Percentiles rank a stretch among this genome's conserved stretches.
Conservation (phyloP, 371 early-diverging fungal species). For the Parasitella parasitica region DNA sequence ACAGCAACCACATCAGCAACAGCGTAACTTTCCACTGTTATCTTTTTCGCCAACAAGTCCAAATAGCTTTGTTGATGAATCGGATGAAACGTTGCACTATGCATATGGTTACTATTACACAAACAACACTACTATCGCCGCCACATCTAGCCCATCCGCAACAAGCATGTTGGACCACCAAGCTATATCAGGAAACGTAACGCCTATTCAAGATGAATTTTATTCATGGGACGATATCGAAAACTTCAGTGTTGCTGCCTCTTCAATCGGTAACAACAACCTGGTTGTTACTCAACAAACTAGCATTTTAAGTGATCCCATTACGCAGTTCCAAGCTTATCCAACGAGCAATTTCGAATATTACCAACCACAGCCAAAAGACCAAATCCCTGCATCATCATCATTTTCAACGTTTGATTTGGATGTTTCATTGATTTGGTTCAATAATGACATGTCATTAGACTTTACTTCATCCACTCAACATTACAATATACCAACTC, state of each 20-base stretch:
- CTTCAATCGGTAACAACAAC: constrained; percentile 17
- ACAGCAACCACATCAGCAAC: not conserved
- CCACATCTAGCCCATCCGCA: constrained; percentile 12
- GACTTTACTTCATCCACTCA: constrained; percentile 1
- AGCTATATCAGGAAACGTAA: constrained; percentile 15
- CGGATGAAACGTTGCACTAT: constrained; percentile 25
- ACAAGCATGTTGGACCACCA: constrained; percentile 18
- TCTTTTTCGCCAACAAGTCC: constrained; percentile 13
- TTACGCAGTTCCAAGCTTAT: not conserved
- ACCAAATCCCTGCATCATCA: not conserved
- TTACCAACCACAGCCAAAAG: not conserved
- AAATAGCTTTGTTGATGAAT: constrained; percentile 13
- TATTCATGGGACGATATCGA: constrained; percentile 22
- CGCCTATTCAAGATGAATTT: constrained; percentile 13
- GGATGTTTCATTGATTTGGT: not conserved
- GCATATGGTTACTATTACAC: constrained; percentile 22
- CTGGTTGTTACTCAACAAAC: constrained; percentile 2
- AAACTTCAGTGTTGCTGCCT: not conserved
- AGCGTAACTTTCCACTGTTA: not conserved
- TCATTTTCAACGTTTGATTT: not conserved
- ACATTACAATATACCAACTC: constrained; percentile 8
- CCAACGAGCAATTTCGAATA: not conserved
- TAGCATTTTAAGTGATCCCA: not conserved
- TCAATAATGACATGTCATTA: not conserved
- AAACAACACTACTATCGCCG: constrained; percentile 9